Base-by-base conservation (phyloP, 306 rosid genomes). In the Casuarina glauca region DNA sequence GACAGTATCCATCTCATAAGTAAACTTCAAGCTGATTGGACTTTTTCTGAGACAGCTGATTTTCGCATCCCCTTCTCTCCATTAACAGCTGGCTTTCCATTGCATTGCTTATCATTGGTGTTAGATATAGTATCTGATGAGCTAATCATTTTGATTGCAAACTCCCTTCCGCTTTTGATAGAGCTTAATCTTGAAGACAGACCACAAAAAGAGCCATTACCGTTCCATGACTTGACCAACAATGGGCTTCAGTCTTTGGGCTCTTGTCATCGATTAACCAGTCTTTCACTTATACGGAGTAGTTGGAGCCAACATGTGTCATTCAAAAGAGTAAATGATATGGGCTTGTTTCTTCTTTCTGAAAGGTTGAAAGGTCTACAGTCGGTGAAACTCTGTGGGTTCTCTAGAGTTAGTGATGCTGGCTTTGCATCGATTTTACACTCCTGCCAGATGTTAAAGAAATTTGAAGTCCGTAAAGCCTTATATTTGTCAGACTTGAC, bases 161-260 rank as follows among this genome's bases (percentile, higher is more conserved):
- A 41, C 38, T 55, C 61, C 57, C 78, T 74, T 67, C 79, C 81
- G 55, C 68, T 39, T 73, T 77, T 82, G 79, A 73, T 68, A 50
- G 85, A 82, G 82, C 79, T 82, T 36, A 76, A 82, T 71, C 81
- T 82, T 43, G 79, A 82, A 77, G 85, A 82, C 53, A 77, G 52
- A 57, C 79, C 85, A 32, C 10, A 6, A 75, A 41, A 19, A 35
- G 79, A 67, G 42, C 79, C 69, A 42, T 10, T 67, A 45, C 36
- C 72, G 49, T 13, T 26, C 58, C 72, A 5, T 0, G 82, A 82
- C 76, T 73, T 82, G 61, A 73, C 85, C 66, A 73, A 74, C 61
- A 43, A 36, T 6, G 85, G 85, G 61, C 76, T 82, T 78, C 70
- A 67, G 16, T 49, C 68, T 15, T 66, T 82, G 82, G 77, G 72